phyloP scores from a whole-genome alignment of 2,329 filamentous ascomycete species.

The Monosporascus ibericus region DNA sequence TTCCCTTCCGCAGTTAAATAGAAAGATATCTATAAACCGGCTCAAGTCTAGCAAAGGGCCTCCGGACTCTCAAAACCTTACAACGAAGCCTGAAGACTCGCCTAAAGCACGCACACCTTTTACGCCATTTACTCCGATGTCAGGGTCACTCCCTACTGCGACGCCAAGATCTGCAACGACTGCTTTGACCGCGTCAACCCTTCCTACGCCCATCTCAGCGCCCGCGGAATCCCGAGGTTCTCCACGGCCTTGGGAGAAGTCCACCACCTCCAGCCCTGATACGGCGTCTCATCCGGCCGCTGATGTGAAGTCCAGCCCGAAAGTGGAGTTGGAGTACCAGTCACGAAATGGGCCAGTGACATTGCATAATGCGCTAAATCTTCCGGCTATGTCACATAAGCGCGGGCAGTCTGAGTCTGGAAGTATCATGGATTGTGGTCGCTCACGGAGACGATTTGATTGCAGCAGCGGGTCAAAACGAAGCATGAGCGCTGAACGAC shows the following conservation, averaged over 20 bases:
- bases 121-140: constrained; percentile 36
- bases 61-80: constrained; percentile 33
- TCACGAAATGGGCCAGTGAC: constrained; percentile 9
- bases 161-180: constrained; percentile 42
- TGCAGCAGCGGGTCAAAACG: constrained; percentile 35
- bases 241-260: constrained; percentile 38
- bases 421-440: constrained; percentile 55
- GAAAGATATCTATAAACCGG: constrained; percentile 37
- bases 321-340: constrained; percentile 23
- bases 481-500: constrained; percentile 45
- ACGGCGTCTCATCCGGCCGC: constrained; percentile 18
- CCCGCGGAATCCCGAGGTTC: constrained; percentile 37
- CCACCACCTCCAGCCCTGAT: constrained; percentile 17
- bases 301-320: constrained; percentile 24
- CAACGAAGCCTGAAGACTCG: constrained; percentile 40
- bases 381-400: constrained; percentile 32
- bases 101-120: constrained; percentile 37
- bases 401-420: constrained; percentile 52
- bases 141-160: constrained; percentile 33
- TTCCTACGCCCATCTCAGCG: constrained; percentile 46
- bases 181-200: constrained; percentile 33
- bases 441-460: constrained; percentile 50
- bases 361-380: constrained; percentile 32
- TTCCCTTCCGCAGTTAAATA: constrained; percentile 25
- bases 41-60: constrained; percentile 40